Percentiles rank a stretch among this genome's conserved stretches.
Evolutionary conservation across 208 protist species (phyloP).

Genomic region (Balamuthia mandrillaris): DNA sequence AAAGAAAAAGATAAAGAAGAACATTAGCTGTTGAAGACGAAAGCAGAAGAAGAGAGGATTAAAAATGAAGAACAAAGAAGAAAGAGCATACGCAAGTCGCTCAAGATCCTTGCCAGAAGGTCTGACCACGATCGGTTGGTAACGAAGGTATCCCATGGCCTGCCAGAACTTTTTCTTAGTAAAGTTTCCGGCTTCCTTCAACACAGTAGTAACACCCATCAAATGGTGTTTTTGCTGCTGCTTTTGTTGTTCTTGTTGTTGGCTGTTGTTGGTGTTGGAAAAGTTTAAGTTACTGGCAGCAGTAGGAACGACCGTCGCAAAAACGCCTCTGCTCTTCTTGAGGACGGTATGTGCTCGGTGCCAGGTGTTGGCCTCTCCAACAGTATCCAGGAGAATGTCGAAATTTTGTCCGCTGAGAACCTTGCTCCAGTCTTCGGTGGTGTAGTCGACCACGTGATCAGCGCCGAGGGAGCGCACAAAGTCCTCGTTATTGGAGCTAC

Average conservation of each 20-base stretch:
- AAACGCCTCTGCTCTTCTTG: conserved; percentile 3
- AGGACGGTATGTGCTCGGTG: neutral
- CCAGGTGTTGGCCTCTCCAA: neutral
- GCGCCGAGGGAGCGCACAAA: neutral
- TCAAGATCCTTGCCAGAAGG: neutral
- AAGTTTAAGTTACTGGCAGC: too few species aligned
- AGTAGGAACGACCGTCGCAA: neutral
- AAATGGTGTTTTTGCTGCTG: too few species aligned
- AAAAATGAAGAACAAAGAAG: too few species aligned
- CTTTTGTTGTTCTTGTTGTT: too few species aligned
- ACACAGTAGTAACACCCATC: too few species aligned
- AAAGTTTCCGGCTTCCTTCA: neutral
- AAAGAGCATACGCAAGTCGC: neutral
- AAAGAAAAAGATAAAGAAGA: too few species aligned
- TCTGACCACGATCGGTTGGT: neutral
- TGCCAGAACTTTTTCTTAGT: neutral
- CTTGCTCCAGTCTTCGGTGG: neutral
- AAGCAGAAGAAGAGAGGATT: too few species aligned
- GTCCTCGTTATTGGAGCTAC: neutral
- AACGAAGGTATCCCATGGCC: neutral
- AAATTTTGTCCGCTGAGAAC: neutral
- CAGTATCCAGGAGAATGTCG: neutral
- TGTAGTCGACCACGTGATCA: neutral
- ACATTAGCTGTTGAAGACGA: too few species aligned
- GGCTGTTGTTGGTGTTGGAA: too few species aligned